These are phyloP conservation scores for Vitellaria paradoxa DNA, from an alignment of 179 eudicot species.

Conservation along the genomic window DNA sequence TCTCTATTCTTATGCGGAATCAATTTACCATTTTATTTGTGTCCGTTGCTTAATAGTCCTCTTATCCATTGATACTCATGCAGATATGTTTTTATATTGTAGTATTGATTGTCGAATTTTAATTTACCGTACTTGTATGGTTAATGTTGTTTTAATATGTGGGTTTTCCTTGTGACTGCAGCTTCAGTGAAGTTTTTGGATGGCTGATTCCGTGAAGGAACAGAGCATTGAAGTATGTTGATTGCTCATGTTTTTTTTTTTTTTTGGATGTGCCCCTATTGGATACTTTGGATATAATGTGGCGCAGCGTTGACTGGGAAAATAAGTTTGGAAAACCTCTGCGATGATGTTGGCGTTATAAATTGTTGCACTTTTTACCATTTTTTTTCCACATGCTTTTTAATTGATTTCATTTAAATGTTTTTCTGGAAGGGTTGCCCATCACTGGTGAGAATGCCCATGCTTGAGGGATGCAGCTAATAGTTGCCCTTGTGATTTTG, in stretches of 20 bases:
- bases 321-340: conserved; percentile 5
- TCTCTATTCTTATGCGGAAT: not conserved
- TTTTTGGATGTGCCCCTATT: not conserved
- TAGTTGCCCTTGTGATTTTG: too few relatives aligned
- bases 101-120: not conserved
- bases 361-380: not conserved
- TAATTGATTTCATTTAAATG: not conserved
- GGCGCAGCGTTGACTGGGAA: conserved; percentile 6
- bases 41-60: not conserved
- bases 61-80: not conserved
- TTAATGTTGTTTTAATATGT: not conserved
- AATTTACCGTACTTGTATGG: not conserved
- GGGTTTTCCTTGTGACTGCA: conserved; percentile 15
- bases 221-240: not conserved
- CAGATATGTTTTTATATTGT: not conserved
- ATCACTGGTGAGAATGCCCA: not conserved
- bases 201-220: conserved; percentile 15
- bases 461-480: not conserved
- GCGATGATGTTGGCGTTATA: not conserved
- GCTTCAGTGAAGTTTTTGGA: conserved; percentile 6
- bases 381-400: too few relatives aligned
- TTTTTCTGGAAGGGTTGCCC: not conserved
- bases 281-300: not conserved
- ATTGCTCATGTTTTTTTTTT: conserved; percentile 1
- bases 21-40: not conserved